A percentile compares a stretch with the other conserved stretches of the same genome.
These are phyloP conservation scores for Euphorbia peplus DNA, from an alignment of 345 rosid species.

Conservation along the genomic window DNA sequence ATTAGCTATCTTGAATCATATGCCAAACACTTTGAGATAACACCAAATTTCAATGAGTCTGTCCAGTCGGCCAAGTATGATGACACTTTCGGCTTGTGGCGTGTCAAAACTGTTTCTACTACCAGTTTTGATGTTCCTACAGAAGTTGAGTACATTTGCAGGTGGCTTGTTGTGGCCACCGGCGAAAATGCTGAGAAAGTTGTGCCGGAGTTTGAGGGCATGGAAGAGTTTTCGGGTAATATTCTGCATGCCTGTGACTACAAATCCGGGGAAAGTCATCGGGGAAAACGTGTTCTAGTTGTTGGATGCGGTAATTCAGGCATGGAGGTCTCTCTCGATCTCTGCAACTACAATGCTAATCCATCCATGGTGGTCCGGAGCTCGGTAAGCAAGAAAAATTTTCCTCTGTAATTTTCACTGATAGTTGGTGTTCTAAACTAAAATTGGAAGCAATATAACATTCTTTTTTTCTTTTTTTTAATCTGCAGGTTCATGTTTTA, in stretches of 20 bases:
- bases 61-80: slow-evolving; percentile 75
- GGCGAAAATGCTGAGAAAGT: slow-evolving; percentile 90
- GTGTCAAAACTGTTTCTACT: slow-evolving; percentile 51
- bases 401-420: not conserved
- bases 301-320: slow-evolving; percentile 96
- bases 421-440: not conserved
- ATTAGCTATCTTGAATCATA: slow-evolving; percentile 65
- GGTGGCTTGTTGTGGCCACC: slow-evolving; percentile 83
- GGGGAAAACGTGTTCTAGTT: slow-evolving; percentile 60
- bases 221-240: slow-evolving; percentile 52
- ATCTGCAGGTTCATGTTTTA: slow-evolving; percentile 27
- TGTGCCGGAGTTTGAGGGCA: slow-evolving; percentile 69
- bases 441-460: not conserved
- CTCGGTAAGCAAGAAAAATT: slow-evolving; percentile 49
- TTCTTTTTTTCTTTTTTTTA: not conserved
- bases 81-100: slow-evolving; percentile 61
- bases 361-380: slow-evolving; percentile 86
- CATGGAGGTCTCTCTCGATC: slow-evolving; percentile 87
- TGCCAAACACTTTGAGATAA: slow-evolving; percentile 54
- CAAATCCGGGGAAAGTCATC: slow-evolving; percentile 58
- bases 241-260: slow-evolving; percentile 72
- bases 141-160: slow-evolving; percentile 69
- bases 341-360: slow-evolving; percentile 59
- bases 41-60: slow-evolving; percentile 60
- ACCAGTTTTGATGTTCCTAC: slow-evolving; percentile 25